These are phyloP conservation scores for Blastobotrys ciferrii DNA, from an alignment of 1,139 yeast genomes.

Conservation along the genomic window DNA sequence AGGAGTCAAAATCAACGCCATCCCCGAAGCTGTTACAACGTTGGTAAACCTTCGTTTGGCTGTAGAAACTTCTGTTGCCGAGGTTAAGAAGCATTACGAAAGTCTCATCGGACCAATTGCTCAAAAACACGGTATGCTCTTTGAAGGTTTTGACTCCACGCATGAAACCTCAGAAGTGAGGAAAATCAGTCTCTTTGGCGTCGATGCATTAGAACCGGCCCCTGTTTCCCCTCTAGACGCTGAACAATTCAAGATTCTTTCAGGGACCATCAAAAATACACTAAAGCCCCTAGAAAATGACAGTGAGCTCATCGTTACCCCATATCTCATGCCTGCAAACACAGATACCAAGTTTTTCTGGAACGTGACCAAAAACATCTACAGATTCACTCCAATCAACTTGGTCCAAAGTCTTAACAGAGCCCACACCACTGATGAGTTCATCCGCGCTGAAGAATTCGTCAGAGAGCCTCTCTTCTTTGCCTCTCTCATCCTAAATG, in stretches of 20 bases:
- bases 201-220: constrained; percentile 48
- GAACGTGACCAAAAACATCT: constrained; percentile 67
- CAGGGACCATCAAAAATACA: constrained; percentile 53
- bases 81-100: constrained; percentile 43
- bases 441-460: constrained; percentile 16
- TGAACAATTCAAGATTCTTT: constrained; percentile 51
- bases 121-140: constrained; percentile 46
- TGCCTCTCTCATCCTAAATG: constrained; percentile 34
- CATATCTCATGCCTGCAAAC: constrained; percentile 71
- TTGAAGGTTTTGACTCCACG: constrained; percentile 20
- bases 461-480: constrained; percentile 18
- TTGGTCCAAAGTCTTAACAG: constrained; percentile 15
- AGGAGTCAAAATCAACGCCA: constrained; percentile 68
- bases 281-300: constrained; percentile 12
- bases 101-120: constrained; percentile 45
- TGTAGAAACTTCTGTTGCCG: constrained; percentile 47
- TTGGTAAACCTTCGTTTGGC: constrained; percentile 60
- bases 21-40: constrained; percentile 64
- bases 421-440: constrained; percentile 16
- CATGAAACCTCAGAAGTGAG: constrained; percentile 39
- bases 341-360: constrained; percentile 83
- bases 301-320: constrained; percentile 50
- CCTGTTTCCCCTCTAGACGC: constrained; percentile 54
- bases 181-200: constrained; percentile 27
- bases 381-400: constrained; percentile 54